These are phyloP conservation scores for Tolypocladium amazonense DNA, from an alignment of 2,329 filamentous ascomycete species.

Conservation along the genomic window DNA sequence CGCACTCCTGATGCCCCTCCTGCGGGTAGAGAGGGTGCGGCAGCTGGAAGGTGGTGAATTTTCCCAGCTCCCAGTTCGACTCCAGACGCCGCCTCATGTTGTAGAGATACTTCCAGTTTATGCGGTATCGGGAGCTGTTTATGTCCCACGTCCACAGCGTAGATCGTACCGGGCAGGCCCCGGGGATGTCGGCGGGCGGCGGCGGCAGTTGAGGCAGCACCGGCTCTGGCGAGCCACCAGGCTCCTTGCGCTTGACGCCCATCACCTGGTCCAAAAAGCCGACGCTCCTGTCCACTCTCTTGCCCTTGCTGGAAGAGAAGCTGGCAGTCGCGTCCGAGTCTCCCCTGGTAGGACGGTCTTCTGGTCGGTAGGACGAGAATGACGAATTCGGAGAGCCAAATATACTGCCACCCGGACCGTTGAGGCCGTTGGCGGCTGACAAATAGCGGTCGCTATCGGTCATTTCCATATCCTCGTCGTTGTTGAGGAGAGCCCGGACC, in stretches of 20 bases:
- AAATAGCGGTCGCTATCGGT: slow-evolving; percentile 22
- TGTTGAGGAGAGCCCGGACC: slow-evolving; percentile 40
- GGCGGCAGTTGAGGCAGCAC: slow-evolving; percentile 18
- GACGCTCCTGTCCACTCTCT: slow-evolving; percentile 17
- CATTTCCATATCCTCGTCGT: slow-evolving; percentile 40
- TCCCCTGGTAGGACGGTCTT: slow-evolving; percentile 10
- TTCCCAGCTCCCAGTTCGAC: slow-evolving; percentile 80
- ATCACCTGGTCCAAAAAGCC: slow-evolving; percentile 14
- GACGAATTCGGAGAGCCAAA: slow-evolving; percentile 23
- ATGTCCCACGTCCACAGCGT: slow-evolving; percentile 41
- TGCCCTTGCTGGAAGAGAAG: slow-evolving; percentile 12
- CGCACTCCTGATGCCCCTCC: slow-evolving; percentile 84
- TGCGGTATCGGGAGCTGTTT: slow-evolving; percentile 40
- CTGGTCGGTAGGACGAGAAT: slow-evolving; percentile 16
- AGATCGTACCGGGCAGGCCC: slow-evolving; percentile 26
- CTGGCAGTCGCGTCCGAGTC: slow-evolving; percentile 19
- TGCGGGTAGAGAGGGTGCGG: slow-evolving; percentile 71
- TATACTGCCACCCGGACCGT: slow-evolving; percentile 15
- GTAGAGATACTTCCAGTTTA: slow-evolving; percentile 93
- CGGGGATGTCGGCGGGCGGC: slow-evolving; percentile 13
- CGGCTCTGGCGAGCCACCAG: slow-evolving; percentile 19
- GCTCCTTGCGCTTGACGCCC: slow-evolving; percentile 25
- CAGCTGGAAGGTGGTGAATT: slow-evolving; percentile 77
- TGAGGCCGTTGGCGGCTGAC: slow-evolving; percentile 12
- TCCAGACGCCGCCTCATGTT: slow-evolving; percentile 77